Base-by-base conservation (phyloP, 2,329 filamentous ascomycete genomes). In the Falciphora oryzae region DNA sequence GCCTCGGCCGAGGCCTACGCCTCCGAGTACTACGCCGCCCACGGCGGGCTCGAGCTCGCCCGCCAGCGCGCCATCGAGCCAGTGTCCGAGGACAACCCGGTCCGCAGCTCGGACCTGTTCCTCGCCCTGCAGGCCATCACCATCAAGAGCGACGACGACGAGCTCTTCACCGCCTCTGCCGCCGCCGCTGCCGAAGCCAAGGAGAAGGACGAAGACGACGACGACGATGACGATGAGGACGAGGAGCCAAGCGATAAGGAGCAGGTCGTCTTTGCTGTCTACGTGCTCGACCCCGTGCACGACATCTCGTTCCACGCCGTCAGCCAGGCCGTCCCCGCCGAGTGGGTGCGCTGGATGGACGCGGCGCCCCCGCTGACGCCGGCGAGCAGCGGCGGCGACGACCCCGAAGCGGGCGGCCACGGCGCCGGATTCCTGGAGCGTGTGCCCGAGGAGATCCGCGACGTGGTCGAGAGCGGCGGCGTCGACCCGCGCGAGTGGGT, bases 401-500 rank as follows among this genome's bases (percentile, higher is more conserved):
- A 56, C 25, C 65, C 31, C 5, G 64, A 38, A 14, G 50, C 6
- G 0, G 74, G 77, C 3, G 73, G 76, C 56, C 38, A n/a, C 25
- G 75, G 74, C 13, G 74, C 80, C 62, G 62, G 29, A 35, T 63
- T 5, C 27, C 68, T 73, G 18, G 70, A 72, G 13, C 71, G 71
- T n/a, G 76, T 93, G 44, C 94, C 95, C 0, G 89, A 92, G 32
- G 92, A 93, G 72, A 97, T 99, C 71, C 83, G 85, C 28, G 91
- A 94, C 69, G 96, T 98, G 68, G 86, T 99, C 57, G 86, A 87
- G 71, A 78, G 79, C 59, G 87, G 86, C 11, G 86, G 85, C 60
- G 92, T 98, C 2, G 95, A 99, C 73, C 95, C 95, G 0, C 84
- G 95, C 65, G 95, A 99, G 76, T 99, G 95, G 95, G 91, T 97